A percentile compares a stretch with the other conserved stretches of the same genome.
Evolutionary conservation across 2,329 filamentous ascomycete species (phyloP).

Genomic region (Lachnellula subtilissima): DNA sequence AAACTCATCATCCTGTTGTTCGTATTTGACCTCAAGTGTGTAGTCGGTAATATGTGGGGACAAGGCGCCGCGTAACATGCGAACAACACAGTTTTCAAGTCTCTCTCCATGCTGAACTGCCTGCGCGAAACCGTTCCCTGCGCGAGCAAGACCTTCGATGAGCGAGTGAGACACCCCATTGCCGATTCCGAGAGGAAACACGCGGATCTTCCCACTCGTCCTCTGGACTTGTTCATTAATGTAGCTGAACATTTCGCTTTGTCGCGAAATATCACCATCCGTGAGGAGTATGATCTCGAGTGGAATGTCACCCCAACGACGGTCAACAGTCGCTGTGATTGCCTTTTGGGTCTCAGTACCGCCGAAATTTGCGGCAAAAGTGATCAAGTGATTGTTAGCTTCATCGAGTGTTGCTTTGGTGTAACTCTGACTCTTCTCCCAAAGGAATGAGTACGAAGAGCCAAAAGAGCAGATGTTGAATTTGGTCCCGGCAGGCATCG

Average conservation of each 20-base stretch:
- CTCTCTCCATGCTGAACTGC: constrained; percentile 58
- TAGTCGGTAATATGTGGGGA: constrained; percentile 63
- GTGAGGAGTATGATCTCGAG: constrained; percentile 53
- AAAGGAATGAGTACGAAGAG: constrained; percentile 41
- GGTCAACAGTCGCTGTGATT: constrained; percentile 40
- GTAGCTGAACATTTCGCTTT: constrained; percentile 40
- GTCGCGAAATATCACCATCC: constrained; percentile 51
- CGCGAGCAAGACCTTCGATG: constrained; percentile 50
- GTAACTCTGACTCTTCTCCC: constrained; percentile 43
- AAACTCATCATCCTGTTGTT: constrained; percentile 47
- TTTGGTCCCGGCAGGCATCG: constrained; percentile 55
- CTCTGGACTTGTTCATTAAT: constrained; percentile 38
- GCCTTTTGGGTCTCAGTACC: constrained; percentile 50
- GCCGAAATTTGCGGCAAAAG: constrained; percentile 44
- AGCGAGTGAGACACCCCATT: constrained; percentile 45
- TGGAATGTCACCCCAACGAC: constrained; percentile 41
- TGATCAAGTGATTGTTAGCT: constrained; percentile 40
- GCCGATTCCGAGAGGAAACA: constrained; percentile 54
- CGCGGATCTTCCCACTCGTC: constrained; percentile 41
- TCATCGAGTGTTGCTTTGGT: constrained; percentile 38
- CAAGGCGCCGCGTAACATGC: constrained; percentile 69
- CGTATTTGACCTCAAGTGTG: constrained; percentile 58
- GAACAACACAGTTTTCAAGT: constrained; percentile 63
- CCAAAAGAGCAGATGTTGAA: constrained; percentile 72
- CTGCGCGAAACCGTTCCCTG: constrained; percentile 57